A percentile compares a stretch with the other conserved stretches of the same genome.
These are phyloP conservation scores for Leccinum longicurvipes DNA, from an alignment of 768 basidiomycete genomes.

Conservation along the genomic window DNA sequence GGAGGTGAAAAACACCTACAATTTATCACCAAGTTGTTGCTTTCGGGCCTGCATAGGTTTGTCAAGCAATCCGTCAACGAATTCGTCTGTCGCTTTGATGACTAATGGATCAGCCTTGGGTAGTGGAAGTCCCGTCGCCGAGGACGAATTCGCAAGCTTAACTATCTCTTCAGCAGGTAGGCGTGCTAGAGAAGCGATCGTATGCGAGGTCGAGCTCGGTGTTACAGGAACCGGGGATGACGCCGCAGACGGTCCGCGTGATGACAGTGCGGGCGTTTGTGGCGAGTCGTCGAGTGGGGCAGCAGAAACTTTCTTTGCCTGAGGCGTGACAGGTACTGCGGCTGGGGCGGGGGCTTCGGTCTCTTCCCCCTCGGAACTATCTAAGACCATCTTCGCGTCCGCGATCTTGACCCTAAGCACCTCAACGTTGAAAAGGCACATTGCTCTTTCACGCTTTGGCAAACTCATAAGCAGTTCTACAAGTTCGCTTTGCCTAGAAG, in stretches of 20 bases:
- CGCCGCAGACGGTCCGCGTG: conserved; percentile 66
- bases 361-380: conserved; percentile 61
- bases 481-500: conserved; percentile 56
- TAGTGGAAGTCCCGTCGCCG: conserved; percentile 48
- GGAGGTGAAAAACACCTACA: conserved; percentile 41
- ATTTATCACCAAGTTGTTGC: conserved; percentile 76
- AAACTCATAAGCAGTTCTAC: conserved; percentile 81
- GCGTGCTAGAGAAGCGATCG: conserved; percentile 66
- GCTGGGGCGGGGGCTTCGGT: conserved; percentile 20
- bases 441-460: conserved; percentile 82
- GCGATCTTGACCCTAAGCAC: conserved; percentile 72
- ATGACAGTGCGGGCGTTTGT: conserved; percentile 74
- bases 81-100: conserved; percentile 66
- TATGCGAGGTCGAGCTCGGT: conserved; percentile 49
- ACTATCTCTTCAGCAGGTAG: conserved; percentile 77
- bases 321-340: conserved; percentile 56
- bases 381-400: conserved; percentile 80
- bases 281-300: conserved; percentile 49
- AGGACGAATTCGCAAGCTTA: conserved; percentile 52
- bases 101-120: conserved; percentile 70
- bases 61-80: conserved; percentile 58
- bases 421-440: conserved; percentile 88
- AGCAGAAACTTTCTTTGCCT: conserved; percentile 51
- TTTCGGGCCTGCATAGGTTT: conserved; percentile 63
- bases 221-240: conserved; percentile 69